phyloP scores from a whole-genome alignment of 306 rosid genomes.

The Alnus rubra region DNA sequence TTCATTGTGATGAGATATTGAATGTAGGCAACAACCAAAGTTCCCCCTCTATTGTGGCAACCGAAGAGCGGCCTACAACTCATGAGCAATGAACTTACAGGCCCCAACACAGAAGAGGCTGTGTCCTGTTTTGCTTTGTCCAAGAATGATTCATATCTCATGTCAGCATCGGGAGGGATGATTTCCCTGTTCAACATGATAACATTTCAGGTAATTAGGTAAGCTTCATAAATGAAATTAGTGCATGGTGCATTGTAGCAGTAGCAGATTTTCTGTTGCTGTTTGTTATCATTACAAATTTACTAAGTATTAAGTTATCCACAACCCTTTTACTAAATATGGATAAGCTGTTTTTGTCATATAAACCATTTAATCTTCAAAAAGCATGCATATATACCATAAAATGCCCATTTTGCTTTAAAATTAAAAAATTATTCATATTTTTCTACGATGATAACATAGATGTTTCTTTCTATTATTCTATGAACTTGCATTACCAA shows the following conservation, averaged over 20 bases:
- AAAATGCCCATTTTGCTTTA: not conserved
- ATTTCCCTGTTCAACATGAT: constrained; percentile 34
- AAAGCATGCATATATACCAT: not conserved
- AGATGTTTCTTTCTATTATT: not conserved
- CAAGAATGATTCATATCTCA: constrained; percentile 32
- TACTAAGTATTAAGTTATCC: no score
- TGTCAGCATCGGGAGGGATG: constrained; percentile 45
- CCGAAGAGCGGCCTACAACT: constrained; percentile 20
- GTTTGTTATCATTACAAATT: not conserved
- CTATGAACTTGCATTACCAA: not conserved
- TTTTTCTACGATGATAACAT: constrained; percentile 4
- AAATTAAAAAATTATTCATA: not conserved
- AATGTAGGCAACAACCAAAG: constrained; percentile 31
- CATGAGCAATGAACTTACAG: constrained; percentile 34
- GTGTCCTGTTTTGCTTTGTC: constrained; percentile 35
- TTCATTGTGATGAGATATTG: not conserved
- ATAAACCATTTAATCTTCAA: not conserved
- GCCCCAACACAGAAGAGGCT: not conserved
- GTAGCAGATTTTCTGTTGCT: not conserved
- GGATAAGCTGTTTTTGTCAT: no score
- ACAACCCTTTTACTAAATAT: no score
- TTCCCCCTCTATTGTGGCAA: constrained; percentile 32
- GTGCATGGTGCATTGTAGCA: not conserved
- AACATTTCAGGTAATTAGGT: constrained; percentile 34
- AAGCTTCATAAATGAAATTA: not conserved